These are phyloP conservation scores for Tylopilus rubrobrunneus DNA, from an alignment of 768 basidiomycete genomes.

Conservation along the genomic window DNA sequence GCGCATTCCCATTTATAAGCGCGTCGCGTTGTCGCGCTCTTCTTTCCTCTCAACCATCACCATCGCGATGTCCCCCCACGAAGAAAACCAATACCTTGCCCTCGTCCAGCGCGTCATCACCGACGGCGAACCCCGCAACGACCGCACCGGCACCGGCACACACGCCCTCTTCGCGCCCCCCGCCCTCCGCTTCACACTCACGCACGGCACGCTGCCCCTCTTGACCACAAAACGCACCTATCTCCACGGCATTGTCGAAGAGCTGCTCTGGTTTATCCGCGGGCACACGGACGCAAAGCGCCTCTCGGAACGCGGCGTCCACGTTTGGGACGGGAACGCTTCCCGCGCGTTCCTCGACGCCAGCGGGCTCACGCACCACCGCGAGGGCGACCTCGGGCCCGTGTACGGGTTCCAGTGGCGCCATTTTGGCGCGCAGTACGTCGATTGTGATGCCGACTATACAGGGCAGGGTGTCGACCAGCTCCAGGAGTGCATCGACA, in stretches of 20 bases:
- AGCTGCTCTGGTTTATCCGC: constrained; percentile 90
- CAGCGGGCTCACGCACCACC: constrained; percentile 76
- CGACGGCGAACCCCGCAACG: constrained; percentile 73
- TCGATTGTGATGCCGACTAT: constrained; percentile 72
- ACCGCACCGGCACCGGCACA: constrained; percentile 95
- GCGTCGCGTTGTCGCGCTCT: constrained; percentile 2
- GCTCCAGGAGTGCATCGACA: constrained; percentile 79
- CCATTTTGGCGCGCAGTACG: constrained; percentile 86
- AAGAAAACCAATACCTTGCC: constrained; percentile 86
- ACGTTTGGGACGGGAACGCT: constrained; percentile 98
- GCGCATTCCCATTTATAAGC: constrained; percentile 7
- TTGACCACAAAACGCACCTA: constrained; percentile 96
- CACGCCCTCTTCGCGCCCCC: constrained; percentile 90
- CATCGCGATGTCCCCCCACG: constrained; percentile 41
- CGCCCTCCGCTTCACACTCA: constrained; percentile 83
- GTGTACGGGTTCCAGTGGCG: constrained; percentile 98
- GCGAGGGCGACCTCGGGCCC: constrained; percentile 92
- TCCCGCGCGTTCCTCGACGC: constrained; percentile 81
- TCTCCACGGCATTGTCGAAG: constrained; percentile 85
- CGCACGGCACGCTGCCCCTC: constrained; percentile 72
- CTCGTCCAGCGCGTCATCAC: constrained; percentile 76
- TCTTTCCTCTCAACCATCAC: constrained; percentile 9
- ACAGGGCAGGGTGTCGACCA: constrained; percentile 89
- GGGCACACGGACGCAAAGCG: constrained; percentile 79
- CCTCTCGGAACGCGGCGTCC: constrained; percentile 77